Evolutionary conservation across 331 rosid genomes (phyloP).

Genomic region (Acacia concinna): DNA sequence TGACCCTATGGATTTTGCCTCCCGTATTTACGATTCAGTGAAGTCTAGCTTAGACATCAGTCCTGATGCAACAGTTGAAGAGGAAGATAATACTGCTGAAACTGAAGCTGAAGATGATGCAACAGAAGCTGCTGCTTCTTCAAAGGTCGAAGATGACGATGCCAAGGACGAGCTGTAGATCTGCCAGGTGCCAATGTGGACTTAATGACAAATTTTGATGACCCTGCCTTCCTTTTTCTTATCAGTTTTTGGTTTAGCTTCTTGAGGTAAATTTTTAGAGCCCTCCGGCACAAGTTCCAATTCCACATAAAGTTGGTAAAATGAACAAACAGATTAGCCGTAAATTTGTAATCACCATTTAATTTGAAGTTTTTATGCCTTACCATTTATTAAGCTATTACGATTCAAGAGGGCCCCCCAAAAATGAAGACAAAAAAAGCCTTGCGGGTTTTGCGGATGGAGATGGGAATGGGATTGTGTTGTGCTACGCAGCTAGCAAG

Average conservation of each 20-base stretch:
- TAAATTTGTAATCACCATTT: conserved; percentile 41
- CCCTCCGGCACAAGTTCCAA: conserved; percentile 23
- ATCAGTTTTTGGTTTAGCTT: neutral
- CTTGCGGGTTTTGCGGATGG: neutral
- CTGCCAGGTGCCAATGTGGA: conserved; percentile 7
- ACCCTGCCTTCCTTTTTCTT: neutral
- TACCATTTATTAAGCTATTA: conserved; percentile 20
- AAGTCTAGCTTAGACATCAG: conserved; percentile 82
- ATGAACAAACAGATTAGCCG: conserved; percentile 1
- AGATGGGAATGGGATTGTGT: neutral
- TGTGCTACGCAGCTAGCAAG: neutral
- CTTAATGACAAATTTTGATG: neutral
- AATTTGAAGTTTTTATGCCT: conserved; percentile 45
- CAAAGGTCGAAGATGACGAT: conserved; percentile 42
- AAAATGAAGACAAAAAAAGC: neutral
- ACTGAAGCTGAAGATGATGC: conserved; percentile 60
- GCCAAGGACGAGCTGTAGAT: conserved; percentile 74
- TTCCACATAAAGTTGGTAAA: conserved; percentile 24
- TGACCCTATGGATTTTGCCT: conserved; percentile 88
- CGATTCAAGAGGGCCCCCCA: neutral
- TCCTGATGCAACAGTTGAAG: conserved; percentile 74
- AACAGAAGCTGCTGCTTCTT: conserved; percentile 29
- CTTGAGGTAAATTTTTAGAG: conserved; percentile 9
- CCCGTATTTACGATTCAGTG: conserved; percentile 80
- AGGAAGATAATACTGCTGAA: conserved; percentile 75